Evolutionary conservation across 2,329 filamentous ascomycete genomes (phyloP).

Genomic region (Hortaea sp.): DNA sequence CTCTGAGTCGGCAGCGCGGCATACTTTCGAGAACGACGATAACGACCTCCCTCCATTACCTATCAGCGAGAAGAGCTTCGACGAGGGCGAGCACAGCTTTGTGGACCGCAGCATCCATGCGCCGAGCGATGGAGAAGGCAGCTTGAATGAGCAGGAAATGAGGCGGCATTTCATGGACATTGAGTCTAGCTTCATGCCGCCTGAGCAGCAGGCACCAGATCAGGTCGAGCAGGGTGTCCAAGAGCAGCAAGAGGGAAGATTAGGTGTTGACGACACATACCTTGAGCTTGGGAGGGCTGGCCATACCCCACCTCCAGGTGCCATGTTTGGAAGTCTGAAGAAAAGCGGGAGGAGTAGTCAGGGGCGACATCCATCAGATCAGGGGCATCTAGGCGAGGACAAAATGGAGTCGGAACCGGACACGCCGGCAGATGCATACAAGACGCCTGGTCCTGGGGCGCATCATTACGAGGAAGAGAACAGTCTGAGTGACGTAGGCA

Average conservation of each 20-base stretch:
- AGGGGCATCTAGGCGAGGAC: slow-evolving; percentile 9
- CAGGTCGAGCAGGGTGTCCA: slow-evolving; percentile 3
- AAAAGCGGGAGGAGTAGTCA: slow-evolving; percentile 1
- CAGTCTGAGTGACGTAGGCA: slow-evolving; percentile 12
- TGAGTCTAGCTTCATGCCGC: slow-evolving; percentile 52
- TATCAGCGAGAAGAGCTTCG: slow-evolving; percentile 3
- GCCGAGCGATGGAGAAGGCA: slow-evolving; percentile 27
- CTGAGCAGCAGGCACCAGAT: slow-evolving; percentile 24
- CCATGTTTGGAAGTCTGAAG: slow-evolving; percentile 7
- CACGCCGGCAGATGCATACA: slow-evolving; percentile 33
- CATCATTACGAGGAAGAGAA: slow-evolving; percentile 9
- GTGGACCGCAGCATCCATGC: slow-evolving; percentile 8
- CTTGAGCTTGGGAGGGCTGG: slow-evolving; percentile 21
- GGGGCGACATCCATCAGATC: background rate
- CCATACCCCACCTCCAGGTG: slow-evolving; percentile 8
- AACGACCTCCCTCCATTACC: no score
- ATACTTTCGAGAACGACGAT: no score
- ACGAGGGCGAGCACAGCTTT: slow-evolving; percentile 1
- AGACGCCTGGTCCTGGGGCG: slow-evolving; percentile 28
- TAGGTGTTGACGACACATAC: slow-evolving; percentile 38
- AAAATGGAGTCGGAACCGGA: slow-evolving; percentile 10
- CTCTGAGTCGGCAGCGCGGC: no score
- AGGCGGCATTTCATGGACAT: slow-evolving; percentile 50
- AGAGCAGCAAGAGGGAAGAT: slow-evolving; percentile 6
- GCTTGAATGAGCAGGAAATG: slow-evolving; percentile 50